Evolutionary conservation across 441 rosid species (phyloP), one percentile per base, ranked within the genome.

Genomic region (Gossypium aridum): DNA sequence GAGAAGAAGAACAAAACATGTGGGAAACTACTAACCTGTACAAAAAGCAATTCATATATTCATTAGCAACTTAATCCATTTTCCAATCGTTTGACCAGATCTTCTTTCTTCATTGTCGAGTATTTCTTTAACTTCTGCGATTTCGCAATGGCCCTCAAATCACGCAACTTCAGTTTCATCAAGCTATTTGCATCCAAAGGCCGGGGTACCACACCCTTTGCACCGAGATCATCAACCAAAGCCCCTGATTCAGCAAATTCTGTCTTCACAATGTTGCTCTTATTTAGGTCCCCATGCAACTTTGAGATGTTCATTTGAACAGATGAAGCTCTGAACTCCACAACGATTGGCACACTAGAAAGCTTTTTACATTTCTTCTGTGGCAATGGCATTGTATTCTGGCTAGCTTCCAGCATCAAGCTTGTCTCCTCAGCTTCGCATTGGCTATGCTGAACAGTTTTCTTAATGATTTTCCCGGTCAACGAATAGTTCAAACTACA

Each of bases 61-160:
- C 78, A 80, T 79, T 77, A 45, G 54, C 71, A 75, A 43, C 71
- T 68, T 10, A 81, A 76, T 3, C 63, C 75, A 20, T 43, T 76
- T 62, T 77, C 79, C 64, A 86, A 20, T 62, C 0, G 78, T 66
- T 83, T 83, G 22, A 87, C 63, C 72, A 90, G 83, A 31, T 77
- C 85, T 49, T 71, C 77, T 77, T 85, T 88, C 34, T 73, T 70
- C 4, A 88, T 87, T 80, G 84, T 84, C 25, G 77, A 77, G 72
- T 83, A 87, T 72, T 70, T 85, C 7, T 76, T 76, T 34, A 88
- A 37, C 68, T 85, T 84, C 60, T 72, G 74, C 22, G 55, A 79
- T 80, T 81, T 87, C 2, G 88, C 94, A 66, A 90, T 71, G 74
- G 72, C 61, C 71, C 77, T 83, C 75, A 90, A 79, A 9, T 88